Conservation (phyloP, 257 asterid species). For the Solanum paucissectum region DNA sequence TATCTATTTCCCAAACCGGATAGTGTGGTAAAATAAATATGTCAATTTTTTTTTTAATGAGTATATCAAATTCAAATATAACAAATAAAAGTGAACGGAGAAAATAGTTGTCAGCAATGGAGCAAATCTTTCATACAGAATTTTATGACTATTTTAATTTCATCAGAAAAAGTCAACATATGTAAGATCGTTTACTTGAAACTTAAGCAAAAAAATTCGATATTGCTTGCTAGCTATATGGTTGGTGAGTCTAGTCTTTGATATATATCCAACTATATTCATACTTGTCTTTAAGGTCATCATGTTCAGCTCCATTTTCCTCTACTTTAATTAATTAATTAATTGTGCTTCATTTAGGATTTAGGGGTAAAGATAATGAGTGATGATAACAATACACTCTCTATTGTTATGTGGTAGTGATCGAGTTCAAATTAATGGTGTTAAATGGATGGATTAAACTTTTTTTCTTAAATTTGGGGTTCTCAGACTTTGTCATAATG, state of each 20-base stretch:
- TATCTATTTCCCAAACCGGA: too few species aligned
- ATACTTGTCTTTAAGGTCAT: not conserved
- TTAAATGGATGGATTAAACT: too few species aligned
- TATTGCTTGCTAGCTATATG: not conserved
- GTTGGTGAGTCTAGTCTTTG: not conserved
- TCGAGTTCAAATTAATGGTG: not conserved
- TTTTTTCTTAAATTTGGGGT: too few species aligned
- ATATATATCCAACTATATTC: not conserved
- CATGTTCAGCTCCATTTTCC: not conserved
- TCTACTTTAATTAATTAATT: not conserved
- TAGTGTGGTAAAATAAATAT: too few species aligned
- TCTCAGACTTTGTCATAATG: too few species aligned
- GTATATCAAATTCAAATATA: too few species aligned
- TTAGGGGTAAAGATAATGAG: not conserved
- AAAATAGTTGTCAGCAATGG: not conserved
- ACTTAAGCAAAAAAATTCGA: not conserved
- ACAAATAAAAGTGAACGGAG: not conserved
- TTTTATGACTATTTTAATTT: not conserved
- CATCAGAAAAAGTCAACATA: not conserved
- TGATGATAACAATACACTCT: not conserved
- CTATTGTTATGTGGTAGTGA: not conserved
- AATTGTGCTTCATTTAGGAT: not conserved
- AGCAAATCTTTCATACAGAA: not conserved
- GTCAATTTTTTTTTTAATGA: too few species aligned
- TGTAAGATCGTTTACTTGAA: not conserved